These are phyloP conservation scores for Misopates orontium DNA, from an alignment of 257 asterid genomes.

Conservation along the genomic window DNA sequence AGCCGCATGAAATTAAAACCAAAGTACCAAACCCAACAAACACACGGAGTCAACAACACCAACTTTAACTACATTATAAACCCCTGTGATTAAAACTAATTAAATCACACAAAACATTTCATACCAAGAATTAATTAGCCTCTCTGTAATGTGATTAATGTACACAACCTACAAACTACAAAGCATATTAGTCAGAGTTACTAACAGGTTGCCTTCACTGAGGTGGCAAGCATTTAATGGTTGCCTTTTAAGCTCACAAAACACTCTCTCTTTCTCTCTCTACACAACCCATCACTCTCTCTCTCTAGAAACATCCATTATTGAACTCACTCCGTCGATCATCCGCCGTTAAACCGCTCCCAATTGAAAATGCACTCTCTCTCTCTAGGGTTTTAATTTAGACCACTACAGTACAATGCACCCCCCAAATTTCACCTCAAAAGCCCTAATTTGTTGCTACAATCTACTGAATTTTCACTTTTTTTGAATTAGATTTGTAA, in stretches of 20 bases:
- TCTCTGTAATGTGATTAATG: too few relatives aligned
- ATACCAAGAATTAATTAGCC: too few relatives aligned
- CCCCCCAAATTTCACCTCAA: slow-evolving; percentile 22
- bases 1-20: too few relatives aligned
- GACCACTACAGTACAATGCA: slow-evolving; percentile 29
- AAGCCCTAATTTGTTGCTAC: slow-evolving; percentile 43
- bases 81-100: too few relatives aligned
- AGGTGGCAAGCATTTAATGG: slow-evolving; percentile 50
- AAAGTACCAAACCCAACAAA: too few relatives aligned
- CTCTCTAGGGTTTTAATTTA: slow-evolving; percentile 30
- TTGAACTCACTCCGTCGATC: slow-evolving; percentile 39
- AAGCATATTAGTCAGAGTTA: slow-evolving; percentile 10
- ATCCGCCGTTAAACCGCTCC: slow-evolving; percentile 18
- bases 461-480: slow-evolving; percentile 8
- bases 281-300: neutral
- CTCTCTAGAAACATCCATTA: slow-evolving; percentile 48
- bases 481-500: slow-evolving; percentile 7
- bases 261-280: slow-evolving; percentile 24
- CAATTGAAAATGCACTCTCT: slow-evolving; percentile 19
- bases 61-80: too few relatives aligned
- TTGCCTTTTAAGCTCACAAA: slow-evolving; percentile 27
- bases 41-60: too few relatives aligned
- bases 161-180: too few relatives aligned
- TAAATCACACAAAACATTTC: too few relatives aligned
- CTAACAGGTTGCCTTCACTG: slow-evolving; percentile 34